A percentile compares a stretch with the other conserved stretches of the same genome.
These are phyloP conservation scores for Sporothrix inflata DNA, from an alignment of 2,329 filamentous ascomycete genomes.

Conservation along the genomic window DNA sequence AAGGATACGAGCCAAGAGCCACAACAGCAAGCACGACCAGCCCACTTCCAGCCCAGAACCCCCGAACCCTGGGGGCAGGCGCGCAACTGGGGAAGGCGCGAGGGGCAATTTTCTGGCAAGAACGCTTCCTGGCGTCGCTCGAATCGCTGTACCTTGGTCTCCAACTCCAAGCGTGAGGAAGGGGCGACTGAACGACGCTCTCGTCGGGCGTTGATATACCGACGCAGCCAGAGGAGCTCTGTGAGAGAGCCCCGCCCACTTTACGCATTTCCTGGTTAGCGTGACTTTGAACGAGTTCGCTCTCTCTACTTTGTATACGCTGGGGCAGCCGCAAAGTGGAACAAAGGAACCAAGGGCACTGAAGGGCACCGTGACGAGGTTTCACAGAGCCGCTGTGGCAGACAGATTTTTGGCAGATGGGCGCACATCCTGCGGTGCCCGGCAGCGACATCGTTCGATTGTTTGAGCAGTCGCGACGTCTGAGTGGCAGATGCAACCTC, in stretches of 20 bases:
- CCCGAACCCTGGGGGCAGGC: background rate
- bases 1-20: background rate
- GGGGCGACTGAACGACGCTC: background rate
- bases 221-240: slow-evolving; percentile 11
- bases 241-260: background rate
- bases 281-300: background rate
- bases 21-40: slow-evolving; percentile 1
- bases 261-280: slow-evolving; percentile 3
- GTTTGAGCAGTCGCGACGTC: background rate
- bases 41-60: background rate
- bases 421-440: background rate
- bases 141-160: background rate
- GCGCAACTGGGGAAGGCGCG: slow-evolving; percentile 2
- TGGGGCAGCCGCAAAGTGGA: slow-evolving; percentile 3
- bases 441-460: slow-evolving; percentile 7
- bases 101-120: background rate
- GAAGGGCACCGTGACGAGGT: slow-evolving; percentile 5
- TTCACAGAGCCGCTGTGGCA: background rate
- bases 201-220: slow-evolving; percentile 25
- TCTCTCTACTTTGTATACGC: background rate
- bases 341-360: background rate
- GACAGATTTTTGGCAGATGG: background rate
- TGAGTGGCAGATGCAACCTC: slow-evolving; percentile 2
- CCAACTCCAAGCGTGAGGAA: slow-evolving; percentile 2
- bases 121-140: background rate